phyloP scores from a whole-genome alignment of 2,329 filamentous ascomycete species.

The Ceratocystis smalleyi region DNA sequence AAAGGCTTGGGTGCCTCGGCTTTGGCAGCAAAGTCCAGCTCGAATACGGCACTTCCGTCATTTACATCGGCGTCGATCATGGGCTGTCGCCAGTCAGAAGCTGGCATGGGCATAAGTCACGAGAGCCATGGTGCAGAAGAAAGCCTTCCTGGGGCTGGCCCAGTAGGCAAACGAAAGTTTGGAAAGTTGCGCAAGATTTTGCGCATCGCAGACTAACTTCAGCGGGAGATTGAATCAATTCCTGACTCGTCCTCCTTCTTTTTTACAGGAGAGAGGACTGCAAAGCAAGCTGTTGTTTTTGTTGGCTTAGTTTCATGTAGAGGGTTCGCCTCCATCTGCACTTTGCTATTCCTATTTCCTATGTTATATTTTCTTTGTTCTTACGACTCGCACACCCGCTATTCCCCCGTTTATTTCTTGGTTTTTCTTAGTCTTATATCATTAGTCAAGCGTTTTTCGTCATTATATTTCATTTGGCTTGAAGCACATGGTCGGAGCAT shows the following conservation, averaged over 20 bases:
- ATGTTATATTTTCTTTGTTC: slow-evolving; percentile 1
- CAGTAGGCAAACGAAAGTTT: slow-evolving; percentile 49
- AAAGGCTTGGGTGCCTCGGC: slow-evolving; percentile 1
- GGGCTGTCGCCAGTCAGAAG: background rate
- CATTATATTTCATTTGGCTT: background rate
- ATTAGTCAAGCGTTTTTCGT: slow-evolving; percentile 4
- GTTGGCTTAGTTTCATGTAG: background rate
- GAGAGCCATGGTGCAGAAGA: background rate
- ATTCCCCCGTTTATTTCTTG: slow-evolving; percentile 7
- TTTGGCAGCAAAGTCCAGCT: background rate
- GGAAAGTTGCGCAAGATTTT: slow-evolving; percentile 50
- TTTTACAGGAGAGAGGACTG: background rate
- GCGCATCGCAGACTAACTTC: slow-evolving; percentile 28
- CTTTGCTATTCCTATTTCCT: background rate
- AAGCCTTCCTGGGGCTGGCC: background rate
- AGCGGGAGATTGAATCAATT: background rate
- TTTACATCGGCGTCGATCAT: slow-evolving; percentile 6
- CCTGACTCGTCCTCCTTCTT: background rate
- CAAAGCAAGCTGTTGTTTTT: background rate
- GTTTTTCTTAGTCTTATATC: background rate
- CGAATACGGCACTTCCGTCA: slow-evolving; percentile 6
- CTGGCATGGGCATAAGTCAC: background rate
- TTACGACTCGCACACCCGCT: background rate
- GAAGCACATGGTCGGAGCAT: no score
- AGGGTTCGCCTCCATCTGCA: background rate